Evolutionary conservation across 805 yeast genomes (phyloP), one percentile per base, ranked within the genome.

Genomic region (Kodamaea kaohsiungensis): DNA sequence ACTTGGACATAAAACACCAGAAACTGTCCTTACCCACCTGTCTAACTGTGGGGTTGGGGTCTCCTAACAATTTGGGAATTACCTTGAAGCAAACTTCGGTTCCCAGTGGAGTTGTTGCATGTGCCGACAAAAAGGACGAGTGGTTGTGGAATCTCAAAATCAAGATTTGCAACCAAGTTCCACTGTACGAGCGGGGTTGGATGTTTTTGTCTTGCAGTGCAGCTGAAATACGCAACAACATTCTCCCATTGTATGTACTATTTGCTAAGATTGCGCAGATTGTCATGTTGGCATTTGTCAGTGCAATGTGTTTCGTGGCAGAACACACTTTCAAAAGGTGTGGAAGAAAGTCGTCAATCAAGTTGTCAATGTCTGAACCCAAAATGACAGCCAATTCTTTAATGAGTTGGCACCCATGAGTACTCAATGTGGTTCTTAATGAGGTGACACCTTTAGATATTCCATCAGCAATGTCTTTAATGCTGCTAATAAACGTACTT

Each of bases 41-140:
- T 59, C 98, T 79, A 0, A 89, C 97, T 0, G 81, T 73, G 0
- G 92, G 90, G 55, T 88, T 87, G 0, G 97, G 89, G 66, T 92
- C 98, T 0, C 82, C 65, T 0, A 95, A 72, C 17, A 93, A 86
- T 60, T 82, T 85, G 2, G 71, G 56, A 1, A 90, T 63, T 57
- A 85, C 73, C 47, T 76, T 81, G 15, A 79, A 88, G 8, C 75
- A 56, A 0, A 65, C 60, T 1, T 60, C 46, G 7, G 37, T 25
- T 10, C 52, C 43, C n/a, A 52, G 27, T 43, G 50, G 56, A 47
- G 51, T 30, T 30, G 60, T 53, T 10, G 72, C 72, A 46, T 72
- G 72, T 48, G 48, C 53, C 48, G 48, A 67, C 71, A 47, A 69
- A 64, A 56, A 72, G 56, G 39, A 56, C 19, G 19, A 56, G 63